phyloP scores from a whole-genome alignment of 768 basidiomycete genomes.

The Boletus sp. region DNA sequence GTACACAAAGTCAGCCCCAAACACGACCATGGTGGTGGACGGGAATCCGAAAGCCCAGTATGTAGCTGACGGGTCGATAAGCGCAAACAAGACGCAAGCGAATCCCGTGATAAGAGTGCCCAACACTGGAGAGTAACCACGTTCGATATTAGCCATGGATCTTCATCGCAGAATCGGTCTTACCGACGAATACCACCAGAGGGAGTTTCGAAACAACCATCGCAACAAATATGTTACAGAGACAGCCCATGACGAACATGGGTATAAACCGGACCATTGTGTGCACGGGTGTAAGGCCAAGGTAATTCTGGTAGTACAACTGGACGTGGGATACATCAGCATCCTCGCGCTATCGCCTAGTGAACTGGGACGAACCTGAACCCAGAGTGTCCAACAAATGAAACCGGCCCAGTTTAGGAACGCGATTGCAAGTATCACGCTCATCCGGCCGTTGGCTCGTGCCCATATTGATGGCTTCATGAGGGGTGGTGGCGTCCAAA shows the following conservation, averaged over 20 bases:
- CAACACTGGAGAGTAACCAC: constrained; percentile 28
- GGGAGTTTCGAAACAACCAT: constrained; percentile 53
- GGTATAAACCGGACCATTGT: constrained; percentile 68
- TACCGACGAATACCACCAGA: constrained; percentile 57
- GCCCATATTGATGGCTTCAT: constrained; percentile 63
- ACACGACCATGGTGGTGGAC: constrained; percentile 56
- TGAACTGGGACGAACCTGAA: constrained; percentile 30
- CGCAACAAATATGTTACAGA: constrained; percentile 65
- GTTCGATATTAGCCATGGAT: neutral
- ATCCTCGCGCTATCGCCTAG: neutral
- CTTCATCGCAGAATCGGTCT: neutral
- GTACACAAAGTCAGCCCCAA: constrained; percentile 79
- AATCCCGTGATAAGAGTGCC: constrained; percentile 58
- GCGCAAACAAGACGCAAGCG: constrained; percentile 64
- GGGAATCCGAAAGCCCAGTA: constrained; percentile 82
- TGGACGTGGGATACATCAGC: constrained; percentile 23
- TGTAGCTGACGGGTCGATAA: constrained; percentile 51
- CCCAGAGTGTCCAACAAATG: constrained; percentile 51
- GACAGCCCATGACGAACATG: constrained; percentile 62
- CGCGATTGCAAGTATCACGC: constrained; percentile 58
- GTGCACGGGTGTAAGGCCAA: constrained; percentile 48
- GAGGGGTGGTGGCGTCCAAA: constrained; percentile 53
- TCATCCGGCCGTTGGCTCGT: constrained; percentile 58
- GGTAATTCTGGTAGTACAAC: constrained; percentile 73
- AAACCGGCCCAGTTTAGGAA: constrained; percentile 64